phyloP scores from a whole-genome alignment of 83 land plant genomes.

The Larix sibirica region DNA sequence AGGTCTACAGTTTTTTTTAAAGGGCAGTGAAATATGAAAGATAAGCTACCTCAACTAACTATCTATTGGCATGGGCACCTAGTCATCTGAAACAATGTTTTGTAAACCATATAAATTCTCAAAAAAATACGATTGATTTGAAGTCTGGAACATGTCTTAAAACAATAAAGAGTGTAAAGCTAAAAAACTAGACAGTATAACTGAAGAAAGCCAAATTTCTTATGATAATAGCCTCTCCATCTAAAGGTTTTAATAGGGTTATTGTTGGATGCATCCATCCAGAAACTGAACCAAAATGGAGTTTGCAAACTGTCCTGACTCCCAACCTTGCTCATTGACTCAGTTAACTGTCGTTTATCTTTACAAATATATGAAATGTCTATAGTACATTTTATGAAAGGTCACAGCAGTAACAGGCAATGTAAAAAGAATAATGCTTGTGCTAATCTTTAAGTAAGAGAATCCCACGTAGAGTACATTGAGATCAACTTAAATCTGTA shows the following conservation, averaged over 20 bases:
- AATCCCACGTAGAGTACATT: background rate
- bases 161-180: background rate
- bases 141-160: background rate
- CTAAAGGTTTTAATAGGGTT: background rate
- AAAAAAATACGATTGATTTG: background rate
- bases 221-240: background rate
- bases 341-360: background rate
- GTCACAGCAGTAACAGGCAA: background rate
- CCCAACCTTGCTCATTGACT: background rate
- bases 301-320: conserved; percentile 1
- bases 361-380: background rate
- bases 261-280: background rate
- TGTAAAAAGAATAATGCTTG: background rate
- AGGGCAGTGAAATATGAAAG: background rate
- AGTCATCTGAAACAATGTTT: background rate
- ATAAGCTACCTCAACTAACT: conserved; percentile 1
- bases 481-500: background rate
- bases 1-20: background rate
- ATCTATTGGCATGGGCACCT: background rate
- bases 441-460: background rate
- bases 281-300: background rate
- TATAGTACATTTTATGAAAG: background rate
- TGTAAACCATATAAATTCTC: too few relatives aligned
- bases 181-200: background rate
- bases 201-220: background rate